A percentile compares a stretch with the other conserved stretches of the same genome.
Conservation (phyloP, 73 alveolate genomes). For the Paramecium tetraurelia region DNA sequence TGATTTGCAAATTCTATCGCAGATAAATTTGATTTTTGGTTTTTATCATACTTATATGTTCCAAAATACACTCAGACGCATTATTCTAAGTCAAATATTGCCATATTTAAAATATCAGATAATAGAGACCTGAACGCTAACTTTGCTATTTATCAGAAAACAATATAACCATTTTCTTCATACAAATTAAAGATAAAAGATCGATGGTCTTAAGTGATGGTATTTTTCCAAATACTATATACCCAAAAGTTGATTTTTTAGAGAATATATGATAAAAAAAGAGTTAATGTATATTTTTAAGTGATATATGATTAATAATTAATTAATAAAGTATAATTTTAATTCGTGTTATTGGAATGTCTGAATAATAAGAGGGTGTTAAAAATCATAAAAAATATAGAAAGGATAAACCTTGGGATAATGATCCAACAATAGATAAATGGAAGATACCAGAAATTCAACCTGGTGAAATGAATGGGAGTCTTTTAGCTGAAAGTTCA, state of each 20-base stretch:
- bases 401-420: conserved; percentile 84
- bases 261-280: not conserved
- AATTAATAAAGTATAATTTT: not conserved
- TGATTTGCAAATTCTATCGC: not conserved
- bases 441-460: conserved; percentile 91
- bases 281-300: too few relatives aligned
- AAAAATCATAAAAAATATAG: conserved; percentile 59
- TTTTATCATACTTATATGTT: too few relatives aligned
- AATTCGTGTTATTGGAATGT: not conserved
- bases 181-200: too few relatives aligned
- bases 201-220: too few relatives aligned
- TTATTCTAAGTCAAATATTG: too few relatives aligned
- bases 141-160: too few relatives aligned
- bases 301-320: not conserved
- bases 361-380: not conserved
- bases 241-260: not conserved
- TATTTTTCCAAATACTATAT: too few relatives aligned
- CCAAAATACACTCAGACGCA: not conserved
- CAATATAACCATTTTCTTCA: too few relatives aligned
- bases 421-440: conserved; percentile 96
- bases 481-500: conserved; percentile 91
- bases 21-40: too few relatives aligned
- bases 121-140: too few relatives aligned
- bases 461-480: conserved; percentile 91
- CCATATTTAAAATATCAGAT: too few relatives aligned